Conservation (phyloP, 139 green algal genomes). For the Volvox reticuliferus region DNA sequence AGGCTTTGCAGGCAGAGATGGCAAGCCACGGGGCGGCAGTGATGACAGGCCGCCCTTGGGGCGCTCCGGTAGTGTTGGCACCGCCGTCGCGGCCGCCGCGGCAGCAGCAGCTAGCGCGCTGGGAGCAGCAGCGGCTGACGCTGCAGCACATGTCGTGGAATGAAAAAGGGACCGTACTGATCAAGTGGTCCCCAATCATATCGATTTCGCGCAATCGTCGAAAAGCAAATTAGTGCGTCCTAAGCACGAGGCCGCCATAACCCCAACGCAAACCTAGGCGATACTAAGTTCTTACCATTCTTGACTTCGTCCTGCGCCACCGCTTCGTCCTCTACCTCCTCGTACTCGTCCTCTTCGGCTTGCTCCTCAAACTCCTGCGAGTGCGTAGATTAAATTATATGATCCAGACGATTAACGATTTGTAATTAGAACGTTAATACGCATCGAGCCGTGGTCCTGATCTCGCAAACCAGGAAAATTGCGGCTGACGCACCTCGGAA, state of each 20-base stretch:
- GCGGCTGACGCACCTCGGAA: slow-evolving; percentile 31
- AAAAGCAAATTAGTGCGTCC: too few species aligned
- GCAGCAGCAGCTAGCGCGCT: slow-evolving; percentile 12
- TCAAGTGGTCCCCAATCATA: too few species aligned
- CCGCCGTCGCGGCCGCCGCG: neutral
- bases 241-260: too few species aligned
- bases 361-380: neutral
- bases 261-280: neutral
- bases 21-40: slow-evolving; percentile 4
- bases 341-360: slow-evolving; percentile 7
- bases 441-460: neutral
- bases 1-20: neutral
- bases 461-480: slow-evolving; percentile 10
- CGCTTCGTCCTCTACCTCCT: neutral
- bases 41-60: neutral
- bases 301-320: neutral
- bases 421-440: neutral
- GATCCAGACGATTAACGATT: neutral
- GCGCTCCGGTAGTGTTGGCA: slow-evolving; percentile 19
- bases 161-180: neutral
- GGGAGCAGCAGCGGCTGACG: neutral
- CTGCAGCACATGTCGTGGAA: neutral
- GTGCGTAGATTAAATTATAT: neutral
- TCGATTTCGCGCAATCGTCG: too few species aligned
- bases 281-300: neutral